Conservation (phyloP, 495 filamentous ascomycete species). For the Pyronema omphalodes region DNA sequence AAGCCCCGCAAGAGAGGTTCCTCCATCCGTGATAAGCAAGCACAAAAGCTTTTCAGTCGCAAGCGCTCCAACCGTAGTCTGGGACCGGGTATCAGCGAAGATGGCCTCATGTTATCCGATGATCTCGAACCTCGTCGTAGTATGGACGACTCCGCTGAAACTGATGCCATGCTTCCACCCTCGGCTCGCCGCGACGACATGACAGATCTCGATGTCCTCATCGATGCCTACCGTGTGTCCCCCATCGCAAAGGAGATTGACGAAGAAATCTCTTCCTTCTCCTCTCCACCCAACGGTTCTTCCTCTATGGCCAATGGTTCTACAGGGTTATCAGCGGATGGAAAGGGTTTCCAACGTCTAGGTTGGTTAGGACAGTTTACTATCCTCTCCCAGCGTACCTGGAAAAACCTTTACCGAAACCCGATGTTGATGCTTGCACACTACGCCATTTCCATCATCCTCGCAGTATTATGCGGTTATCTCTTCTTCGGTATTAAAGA, state of each 20-base stretch:
- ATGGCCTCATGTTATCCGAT: conserved; percentile 42
- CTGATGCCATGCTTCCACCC: conserved; percentile 58
- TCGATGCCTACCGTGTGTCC: conserved; percentile 54
- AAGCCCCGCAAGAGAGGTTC: conserved; percentile 17
- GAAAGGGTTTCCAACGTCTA: conserved; percentile 68
- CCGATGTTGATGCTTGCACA: conserved; percentile 98
- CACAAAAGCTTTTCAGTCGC: conserved; percentile 74
- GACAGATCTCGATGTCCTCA: conserved; percentile 68
- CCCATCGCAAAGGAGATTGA: conserved; percentile 60
- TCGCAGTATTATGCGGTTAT: conserved; percentile 84
- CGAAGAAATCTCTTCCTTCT: conserved; percentile 58
- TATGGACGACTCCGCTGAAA: conserved; percentile 38
- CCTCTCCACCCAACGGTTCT: conserved; percentile 43
- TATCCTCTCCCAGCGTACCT: conserved; percentile 79
- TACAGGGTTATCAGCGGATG: conserved; percentile 29
- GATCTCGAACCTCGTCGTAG: conserved; percentile 42
- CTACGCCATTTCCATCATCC: conserved; percentile 92
- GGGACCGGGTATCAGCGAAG: conserved; percentile 43
- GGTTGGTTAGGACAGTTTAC: conserved; percentile 63
- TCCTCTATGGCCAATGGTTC: conserved; percentile 39
- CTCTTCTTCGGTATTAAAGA: conserved; percentile 93
- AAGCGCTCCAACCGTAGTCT: conserved; percentile 36
- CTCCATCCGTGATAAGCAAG: conserved; percentile 40
- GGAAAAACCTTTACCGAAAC: conserved; percentile 95
- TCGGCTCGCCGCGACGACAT: conserved; percentile 34